Conservation (phyloP, 305 asterid genomes). For the Fraxinus baroniana region DNA sequence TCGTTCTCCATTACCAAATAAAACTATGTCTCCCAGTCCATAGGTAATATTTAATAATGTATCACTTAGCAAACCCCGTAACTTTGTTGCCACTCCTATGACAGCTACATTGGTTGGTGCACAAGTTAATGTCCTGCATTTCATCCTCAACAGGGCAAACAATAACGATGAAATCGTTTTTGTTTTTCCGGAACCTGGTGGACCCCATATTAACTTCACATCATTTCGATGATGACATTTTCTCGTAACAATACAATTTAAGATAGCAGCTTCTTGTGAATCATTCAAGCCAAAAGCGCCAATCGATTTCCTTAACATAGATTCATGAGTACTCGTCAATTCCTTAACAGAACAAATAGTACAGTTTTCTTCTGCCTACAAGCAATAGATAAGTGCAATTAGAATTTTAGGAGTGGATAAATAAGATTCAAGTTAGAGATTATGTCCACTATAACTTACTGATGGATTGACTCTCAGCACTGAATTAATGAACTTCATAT, state of each 20-base stretch:
- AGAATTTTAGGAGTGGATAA: neutral
- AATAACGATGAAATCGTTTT: constrained; percentile 37
- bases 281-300: constrained; percentile 27
- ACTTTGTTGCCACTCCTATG: constrained; percentile 38
- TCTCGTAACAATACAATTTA: constrained; percentile 32
- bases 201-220: constrained; percentile 64
- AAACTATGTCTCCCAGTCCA: constrained; percentile 61
- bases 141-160: constrained; percentile 26
- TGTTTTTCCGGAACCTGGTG: constrained; percentile 65
- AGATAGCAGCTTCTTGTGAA: constrained; percentile 48
- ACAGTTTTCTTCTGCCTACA: constrained; percentile 34
- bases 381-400: neutral
- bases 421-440: neutral
- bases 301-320: constrained; percentile 13
- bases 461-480: constrained; percentile 28
- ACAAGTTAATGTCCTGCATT: constrained; percentile 44
- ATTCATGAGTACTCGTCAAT: neutral
- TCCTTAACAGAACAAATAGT: constrained; percentile 15
- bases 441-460: constrained; percentile 17
- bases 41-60: constrained; percentile 19
- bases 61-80: constrained; percentile 24
- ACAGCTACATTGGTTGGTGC: constrained; percentile 64
- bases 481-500: constrained; percentile 27
- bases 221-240: constrained; percentile 38
- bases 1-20: constrained; percentile 61